Base-by-base conservation (phyloP, 805 yeast genomes). In the Saturnispora serradocipensis region DNA sequence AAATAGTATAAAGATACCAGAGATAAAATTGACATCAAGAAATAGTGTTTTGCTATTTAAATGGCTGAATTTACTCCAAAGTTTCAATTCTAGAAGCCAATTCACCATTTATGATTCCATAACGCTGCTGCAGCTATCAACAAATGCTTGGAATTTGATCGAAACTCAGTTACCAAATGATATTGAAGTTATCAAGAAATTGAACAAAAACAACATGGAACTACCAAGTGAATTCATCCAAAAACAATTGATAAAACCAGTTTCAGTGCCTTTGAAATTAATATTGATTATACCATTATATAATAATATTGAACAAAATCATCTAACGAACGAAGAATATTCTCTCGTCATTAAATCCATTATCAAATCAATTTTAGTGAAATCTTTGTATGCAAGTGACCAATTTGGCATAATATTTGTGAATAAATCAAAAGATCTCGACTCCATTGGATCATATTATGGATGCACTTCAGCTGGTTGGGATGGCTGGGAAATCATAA, bases 121-220 rank as follows among this genome's bases (percentile, higher is more conserved):
- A 7, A 70, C 76, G 4, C 56, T 78, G 25, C 67, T 68, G 32
- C 80, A 78, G 58, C 62, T 79, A 54, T 74, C 84, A 1, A 68
- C 75, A 1, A 80, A 74, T 55, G 73, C 74, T 0, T 76, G 84
- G 81, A 61, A 60, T 9, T 55, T 74, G 9, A 58, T 77, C 7
- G 61, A 59, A 13, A 50, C 59, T 13, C 53, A 67, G 15, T 57
- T 75, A 1, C 81, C 80, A 1, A 54, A 57, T 3, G 75, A 72
- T 45, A 68, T 75, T 2, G 56, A 64, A 20, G 64, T 64, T 48
- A 71, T 69, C 53, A 67, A 71, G 47, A 69, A 68, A 20, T 49
- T 71, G 18, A 60, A 70, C 3, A 62, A 69, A 8, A 66, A 63
- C 28, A 73, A 73, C 4, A 52, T 70, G n/a, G 75, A 69, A 32